These are phyloP conservation scores for Centaurea solstitialis DNA, from an alignment of 129 eudicot species.

Conservation along the genomic window DNA sequence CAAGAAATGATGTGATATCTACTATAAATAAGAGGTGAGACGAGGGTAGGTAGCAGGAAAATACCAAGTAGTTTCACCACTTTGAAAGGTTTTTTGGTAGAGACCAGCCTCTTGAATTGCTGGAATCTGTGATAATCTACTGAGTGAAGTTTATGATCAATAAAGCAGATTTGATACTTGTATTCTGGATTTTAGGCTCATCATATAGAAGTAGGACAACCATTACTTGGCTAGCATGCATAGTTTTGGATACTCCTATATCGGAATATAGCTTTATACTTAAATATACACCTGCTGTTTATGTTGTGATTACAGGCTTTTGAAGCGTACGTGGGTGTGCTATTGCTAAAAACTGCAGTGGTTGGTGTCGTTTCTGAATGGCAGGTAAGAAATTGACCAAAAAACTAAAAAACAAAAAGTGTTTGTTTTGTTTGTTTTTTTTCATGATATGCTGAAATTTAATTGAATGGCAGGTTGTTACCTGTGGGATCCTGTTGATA, in stretches of 20 bases:
- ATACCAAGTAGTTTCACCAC: not conserved
- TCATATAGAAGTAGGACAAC: not conserved
- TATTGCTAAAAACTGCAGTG: slow-evolving; percentile 75
- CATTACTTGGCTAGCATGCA: not conserved
- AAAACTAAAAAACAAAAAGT: not conserved
- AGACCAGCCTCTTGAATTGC: not conserved
- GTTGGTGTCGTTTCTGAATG: slow-evolving; percentile 73
- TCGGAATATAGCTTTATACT: not conserved
- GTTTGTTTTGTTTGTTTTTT: not conserved
- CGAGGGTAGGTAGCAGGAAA: too few species aligned
- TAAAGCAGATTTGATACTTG: not conserved
- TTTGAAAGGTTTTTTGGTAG: not conserved
- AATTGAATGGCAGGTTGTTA: slow-evolving; percentile 49
- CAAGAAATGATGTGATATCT: not conserved
- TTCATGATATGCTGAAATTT: not conserved
- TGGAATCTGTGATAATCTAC: not conserved
- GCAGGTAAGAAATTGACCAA: slow-evolving; percentile 51
- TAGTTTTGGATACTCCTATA: not conserved
- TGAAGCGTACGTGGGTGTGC: slow-evolving; percentile 82
- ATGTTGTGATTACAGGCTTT: slow-evolving; percentile 55
- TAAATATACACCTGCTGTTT: not conserved
- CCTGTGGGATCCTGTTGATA: slow-evolving; percentile 79
- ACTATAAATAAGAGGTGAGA: not conserved
- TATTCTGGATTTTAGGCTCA: not conserved
- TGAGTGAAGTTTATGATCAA: not conserved